Evolutionary conservation across 345 rosid genomes (phyloP), one percentile per base, ranked within the genome.

Genomic region (Durio zibethinus): DNA sequence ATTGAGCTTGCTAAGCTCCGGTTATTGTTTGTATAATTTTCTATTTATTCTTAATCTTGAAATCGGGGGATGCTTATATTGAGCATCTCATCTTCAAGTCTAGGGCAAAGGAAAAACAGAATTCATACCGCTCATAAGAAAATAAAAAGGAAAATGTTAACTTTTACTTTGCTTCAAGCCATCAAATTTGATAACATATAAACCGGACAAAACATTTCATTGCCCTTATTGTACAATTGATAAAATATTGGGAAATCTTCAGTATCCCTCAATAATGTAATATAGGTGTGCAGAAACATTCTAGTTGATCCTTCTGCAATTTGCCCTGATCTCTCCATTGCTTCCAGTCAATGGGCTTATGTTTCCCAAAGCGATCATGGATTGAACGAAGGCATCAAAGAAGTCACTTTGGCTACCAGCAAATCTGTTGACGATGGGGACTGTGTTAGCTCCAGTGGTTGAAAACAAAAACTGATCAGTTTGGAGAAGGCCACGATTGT

Each of bases 361-460:
- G 60, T 87, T 87, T 6, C 87, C 88, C 88, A 87, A 78, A 0
- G 70, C 84, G 14, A 85, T 79, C 86, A 85, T 87, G n/a, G 88
- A 84, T 7, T 72, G 54, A 25, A 25, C 86, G 60, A 87, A 85
- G 36, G 79, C n/a, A 23, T 77, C 76, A 33, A 83, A 87, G 82
- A 87, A 85, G n/a, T 78, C 78, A 9, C 73, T 62, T 60, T 82
- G 88, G 75, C 78, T 82, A 12, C 60, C 10, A 20, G 83, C 76
- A 45, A 83, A 87, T 2, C 52, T 72, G 62, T 87, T 79, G 12
- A 87, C 88, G 29, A 82, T 9, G 18, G 81, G 4, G 1, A 79
- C 38, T 0, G 72, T 53, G 12, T 23, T 20, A n/a, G 83, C 52
- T 0, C 69, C 84, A 4, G 59, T 4, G 0, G 83, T 77, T 0